These are phyloP conservation scores for Bothriochloa decipiens DNA, from an alignment of 176 grass and related monocot genomes.

Conservation along the genomic window DNA sequence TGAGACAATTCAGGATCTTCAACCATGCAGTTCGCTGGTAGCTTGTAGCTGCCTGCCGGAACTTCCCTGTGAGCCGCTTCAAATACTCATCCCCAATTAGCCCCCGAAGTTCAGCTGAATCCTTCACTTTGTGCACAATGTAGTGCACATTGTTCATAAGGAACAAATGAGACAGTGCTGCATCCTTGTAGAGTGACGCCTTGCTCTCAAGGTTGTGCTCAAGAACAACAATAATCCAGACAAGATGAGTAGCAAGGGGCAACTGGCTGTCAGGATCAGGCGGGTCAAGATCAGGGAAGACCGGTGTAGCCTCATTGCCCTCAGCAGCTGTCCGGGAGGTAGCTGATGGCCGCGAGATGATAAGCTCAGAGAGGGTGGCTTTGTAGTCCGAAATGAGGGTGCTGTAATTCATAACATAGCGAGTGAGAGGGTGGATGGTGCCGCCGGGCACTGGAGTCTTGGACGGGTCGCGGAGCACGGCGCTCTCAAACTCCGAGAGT, in stretches of 20 bases:
- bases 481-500: conserved; percentile 89
- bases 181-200: conserved; percentile 75
- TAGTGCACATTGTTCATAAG: conserved; percentile 97
- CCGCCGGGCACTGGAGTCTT: conserved; percentile 80
- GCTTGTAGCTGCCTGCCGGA: conserved; percentile 55
- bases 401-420: conserved; percentile 97
- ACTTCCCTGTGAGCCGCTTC: conserved; percentile 65
- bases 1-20: conserved; percentile 74
- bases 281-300: conserved; percentile 66
- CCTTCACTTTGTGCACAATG: conserved; percentile 86
- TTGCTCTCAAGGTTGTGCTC: conserved; percentile 84
- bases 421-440: conserved; percentile 86
- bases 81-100: conserved; percentile 80
- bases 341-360: conserved; percentile 66
- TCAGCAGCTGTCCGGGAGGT: conserved; percentile 44
- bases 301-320: conserved; percentile 28
- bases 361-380: conserved; percentile 67
- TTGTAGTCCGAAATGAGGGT: conserved; percentile 90
- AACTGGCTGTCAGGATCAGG: conserved; percentile 66
- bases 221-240: conserved; percentile 88
- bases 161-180: conserved; percentile 72
- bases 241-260: conserved; percentile 72
- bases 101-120: conserved; percentile 62
- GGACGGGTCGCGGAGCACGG: conserved; percentile 76
- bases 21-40: conserved; percentile 88